Base-by-base conservation (phyloP, 192 early-diverging fungal genomes). In the Thamnidium elegans region DNA sequence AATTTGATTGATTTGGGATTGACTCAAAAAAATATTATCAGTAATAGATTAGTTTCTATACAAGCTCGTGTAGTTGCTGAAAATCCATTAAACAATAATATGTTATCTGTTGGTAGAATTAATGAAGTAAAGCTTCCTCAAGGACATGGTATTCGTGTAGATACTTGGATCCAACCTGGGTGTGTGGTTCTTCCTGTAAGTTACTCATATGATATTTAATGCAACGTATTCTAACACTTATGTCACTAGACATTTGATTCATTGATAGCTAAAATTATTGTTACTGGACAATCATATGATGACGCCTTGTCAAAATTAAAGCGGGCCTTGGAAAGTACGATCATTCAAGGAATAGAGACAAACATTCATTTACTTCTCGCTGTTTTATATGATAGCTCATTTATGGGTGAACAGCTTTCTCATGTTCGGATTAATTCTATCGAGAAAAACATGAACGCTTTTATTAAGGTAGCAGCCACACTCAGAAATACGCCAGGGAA, bases 21-120 rank as follows among this genome's bases (percentile, higher is more conserved):
- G n/a, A 90, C 90, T 26, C 91, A 30, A 90, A 92, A 94, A 78
- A 65, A 63, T 15, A 73, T 96, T n/a, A 89, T 90, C n/a, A 50
- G 51, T 31, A 72, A 79, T 23, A 88, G 88, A 20, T 83, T 90
- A 8, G 76, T 95, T 26, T 86, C 96, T 39, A 94, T 98, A 56
- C 93, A 98, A 77, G 92, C 94, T 1, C 87, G 96, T 59, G 92
- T 98, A 63, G 95, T 94, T 63, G 94, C 96, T 23, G 96, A 98
- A 83, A 92, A 95, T 79, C 94, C 96, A 1, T 78, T 68, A 11
- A 86, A 86, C 65, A 61, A 69, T 6, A 56, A 68, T 43, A 68
- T 66, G 63, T 45, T 69, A 0, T 74, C 72, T 58, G 68, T 70
- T 42, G 67, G 58, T 39, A 61, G 63, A 51, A 63, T 70, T 26